phyloP scores from a whole-genome alignment of 2,329 filamentous ascomycete species.

The Zymoseptoria brevis region DNA sequence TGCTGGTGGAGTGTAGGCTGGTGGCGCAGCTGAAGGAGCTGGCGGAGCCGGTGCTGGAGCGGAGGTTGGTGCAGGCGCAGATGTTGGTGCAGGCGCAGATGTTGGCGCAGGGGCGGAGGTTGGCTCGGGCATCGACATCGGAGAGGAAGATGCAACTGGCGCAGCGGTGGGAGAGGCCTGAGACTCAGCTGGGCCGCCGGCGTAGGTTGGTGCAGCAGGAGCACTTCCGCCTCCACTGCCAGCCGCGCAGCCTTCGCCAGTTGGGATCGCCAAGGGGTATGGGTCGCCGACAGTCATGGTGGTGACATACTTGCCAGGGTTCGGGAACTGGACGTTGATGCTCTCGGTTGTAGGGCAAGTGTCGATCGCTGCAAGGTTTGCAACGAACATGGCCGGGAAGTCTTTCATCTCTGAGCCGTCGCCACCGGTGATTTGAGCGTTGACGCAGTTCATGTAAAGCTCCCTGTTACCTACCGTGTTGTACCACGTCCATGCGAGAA shows the following conservation, averaged over 20 bases:
- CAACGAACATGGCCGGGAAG: slow-evolving; percentile 68
- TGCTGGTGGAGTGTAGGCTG: not conserved
- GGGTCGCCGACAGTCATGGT: slow-evolving; percentile 21
- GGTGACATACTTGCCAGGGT: slow-evolving; percentile 55
- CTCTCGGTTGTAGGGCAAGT: slow-evolving; percentile 48
- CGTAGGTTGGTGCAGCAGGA: slow-evolving; percentile 1
- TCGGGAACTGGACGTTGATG: slow-evolving; percentile 57
- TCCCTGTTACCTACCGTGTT: slow-evolving; percentile 77
- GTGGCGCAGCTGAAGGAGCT: not conserved
- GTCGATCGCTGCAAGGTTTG: slow-evolving; percentile 53
- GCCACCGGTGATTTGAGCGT: slow-evolving; percentile 54
- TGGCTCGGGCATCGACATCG: not conserved
- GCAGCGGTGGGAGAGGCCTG: not conserved
- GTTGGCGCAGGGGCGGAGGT: not conserved
- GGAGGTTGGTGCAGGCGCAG: not conserved
- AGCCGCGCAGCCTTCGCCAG: slow-evolving; percentile 14
- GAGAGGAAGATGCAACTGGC: not conserved
- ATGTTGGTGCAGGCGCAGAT: not conserved
- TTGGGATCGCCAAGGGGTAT: slow-evolving; percentile 19
- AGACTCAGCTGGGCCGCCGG: slow-evolving; percentile 1
- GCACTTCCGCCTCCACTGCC: slow-evolving; percentile 3
- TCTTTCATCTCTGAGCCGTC: slow-evolving; percentile 49
- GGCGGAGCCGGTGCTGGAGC: not conserved
- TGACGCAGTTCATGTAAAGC: slow-evolving; percentile 96
- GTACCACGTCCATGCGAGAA: slow-evolving; percentile 80